Evolutionary conservation across 75 land plant species (phyloP).

Genomic region (Picea glauca): DNA sequence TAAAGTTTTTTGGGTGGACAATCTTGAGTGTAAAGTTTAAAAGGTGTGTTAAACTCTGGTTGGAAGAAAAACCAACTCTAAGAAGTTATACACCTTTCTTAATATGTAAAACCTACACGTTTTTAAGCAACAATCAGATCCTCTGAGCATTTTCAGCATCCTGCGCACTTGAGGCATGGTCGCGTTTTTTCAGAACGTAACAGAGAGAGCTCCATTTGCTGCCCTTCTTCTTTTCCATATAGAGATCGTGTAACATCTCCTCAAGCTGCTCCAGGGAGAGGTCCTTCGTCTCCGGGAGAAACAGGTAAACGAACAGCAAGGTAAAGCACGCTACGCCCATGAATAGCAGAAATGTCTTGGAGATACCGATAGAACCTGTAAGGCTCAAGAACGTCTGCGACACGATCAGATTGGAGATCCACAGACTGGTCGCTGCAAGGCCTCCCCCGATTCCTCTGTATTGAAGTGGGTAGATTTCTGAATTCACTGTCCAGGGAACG

Average conservation of each 20-base stretch:
- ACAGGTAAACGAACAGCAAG: slow-evolving; percentile 22
- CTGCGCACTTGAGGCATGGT: too few relatives aligned
- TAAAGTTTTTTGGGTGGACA: too few relatives aligned
- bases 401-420: slow-evolving; percentile 78
- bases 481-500: slow-evolving; percentile 92
- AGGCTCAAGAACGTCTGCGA: slow-evolving; percentile 71
- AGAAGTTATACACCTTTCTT: not conserved
- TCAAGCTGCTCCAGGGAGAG: slow-evolving; percentile 30
- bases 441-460: slow-evolving; percentile 90
- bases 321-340: slow-evolving; percentile 17
- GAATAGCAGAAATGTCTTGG: slow-evolving; percentile 73
- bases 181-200: not conserved
- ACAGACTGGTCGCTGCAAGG: slow-evolving; percentile 73
- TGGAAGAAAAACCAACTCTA: slow-evolving; percentile 1
- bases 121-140: not conserved
- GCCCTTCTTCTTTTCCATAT: not conserved
- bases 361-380: slow-evolving; percentile 60
- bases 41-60: not conserved
- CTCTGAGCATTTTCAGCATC: too few relatives aligned
- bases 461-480: slow-evolving; percentile 83
- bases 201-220: not conserved
- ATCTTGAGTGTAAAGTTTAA: too few relatives aligned
- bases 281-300: slow-evolving; percentile 38
- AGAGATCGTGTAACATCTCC: slow-evolving; percentile 11
- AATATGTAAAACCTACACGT: not conserved